Percentiles rank a stretch among this genome's conserved stretches.
These are phyloP conservation scores for Senna siamea DNA, from an alignment of 306 rosid genomes.

Conservation along the genomic window DNA sequence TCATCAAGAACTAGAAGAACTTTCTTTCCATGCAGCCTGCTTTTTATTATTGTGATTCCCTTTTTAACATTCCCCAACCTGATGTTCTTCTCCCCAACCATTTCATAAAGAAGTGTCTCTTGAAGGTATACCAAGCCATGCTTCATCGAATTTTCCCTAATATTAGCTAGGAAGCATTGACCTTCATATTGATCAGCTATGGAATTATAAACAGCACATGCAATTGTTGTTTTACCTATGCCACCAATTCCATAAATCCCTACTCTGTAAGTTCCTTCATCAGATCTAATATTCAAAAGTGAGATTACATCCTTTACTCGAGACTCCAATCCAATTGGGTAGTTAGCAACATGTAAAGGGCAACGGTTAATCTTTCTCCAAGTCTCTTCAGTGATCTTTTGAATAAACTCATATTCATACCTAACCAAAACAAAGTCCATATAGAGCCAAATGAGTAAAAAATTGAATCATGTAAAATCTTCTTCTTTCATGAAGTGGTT, in stretches of 20 bases:
- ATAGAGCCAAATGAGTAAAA: no score
- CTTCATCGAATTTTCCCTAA: neutral
- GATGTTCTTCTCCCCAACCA: neutral
- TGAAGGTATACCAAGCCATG: constrained; percentile 5
- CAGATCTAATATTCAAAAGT: neutral
- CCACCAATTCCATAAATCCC: constrained; percentile 16
- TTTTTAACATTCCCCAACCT: neutral
- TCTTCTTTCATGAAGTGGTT: no score
- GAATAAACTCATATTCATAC: neutral
- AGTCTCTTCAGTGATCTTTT: neutral
- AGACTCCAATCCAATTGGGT: neutral
- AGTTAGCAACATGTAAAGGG: neutral
- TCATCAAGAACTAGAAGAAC: constrained; percentile 14
- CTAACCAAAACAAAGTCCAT: no score
- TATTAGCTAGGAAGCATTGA: neutral
- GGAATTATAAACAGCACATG: neutral
- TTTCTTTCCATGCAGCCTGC: neutral
- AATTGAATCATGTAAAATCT: no score
- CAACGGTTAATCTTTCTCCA: neutral
- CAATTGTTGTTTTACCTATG: constrained; percentile 21
- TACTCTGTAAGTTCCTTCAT: neutral
- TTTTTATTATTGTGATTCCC: constrained; percentile 8
- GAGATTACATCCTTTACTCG: neutral
- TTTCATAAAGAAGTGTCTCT: neutral
- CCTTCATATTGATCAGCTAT: neutral